Conservation (phyloP, 73 alveolate species). For the Paramecium tetraurelia region DNA sequence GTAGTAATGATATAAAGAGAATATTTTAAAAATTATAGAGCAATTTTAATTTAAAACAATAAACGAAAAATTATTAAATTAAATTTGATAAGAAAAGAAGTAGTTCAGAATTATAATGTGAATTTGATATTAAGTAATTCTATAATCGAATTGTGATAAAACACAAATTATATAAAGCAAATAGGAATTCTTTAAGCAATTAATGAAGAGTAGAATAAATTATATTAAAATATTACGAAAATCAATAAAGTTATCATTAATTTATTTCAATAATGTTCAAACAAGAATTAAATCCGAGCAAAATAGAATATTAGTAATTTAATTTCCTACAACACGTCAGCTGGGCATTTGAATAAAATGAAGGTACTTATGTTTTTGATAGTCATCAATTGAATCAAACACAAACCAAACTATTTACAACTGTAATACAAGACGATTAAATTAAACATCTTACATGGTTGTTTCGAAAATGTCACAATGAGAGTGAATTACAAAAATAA, state of each 20-base stretch:
- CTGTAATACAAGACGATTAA: not conserved
- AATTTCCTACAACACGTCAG: not conserved
- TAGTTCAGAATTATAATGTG: too few relatives aligned
- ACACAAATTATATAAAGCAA: too few relatives aligned
- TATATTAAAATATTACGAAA: not conserved
- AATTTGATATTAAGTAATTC: too few relatives aligned
- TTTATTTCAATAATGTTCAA: not conserved
- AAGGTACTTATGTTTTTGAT: not conserved
- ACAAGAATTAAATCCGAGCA: not conserved
- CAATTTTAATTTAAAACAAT: too few relatives aligned
- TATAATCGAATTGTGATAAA: too few relatives aligned
- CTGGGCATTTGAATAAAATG: not conserved
- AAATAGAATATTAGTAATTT: too few relatives aligned
- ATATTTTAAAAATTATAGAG: too few relatives aligned
- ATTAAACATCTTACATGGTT: not conserved
- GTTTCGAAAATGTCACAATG: not conserved
- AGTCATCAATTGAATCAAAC: too few relatives aligned
- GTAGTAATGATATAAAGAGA: too few relatives aligned
- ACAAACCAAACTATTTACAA: not conserved
- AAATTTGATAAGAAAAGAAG: too few relatives aligned
- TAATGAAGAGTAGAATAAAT: not conserved
- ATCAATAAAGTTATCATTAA: not conserved
- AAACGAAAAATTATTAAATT: too few relatives aligned
- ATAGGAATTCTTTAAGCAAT: too few relatives aligned
- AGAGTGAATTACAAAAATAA: not conserved